Percentiles rank a stretch among this genome's conserved stretches.
Evolutionary conservation across 2,329 filamentous ascomycete species (phyloP).

Genomic region (Fusarium xyrophilum): DNA sequence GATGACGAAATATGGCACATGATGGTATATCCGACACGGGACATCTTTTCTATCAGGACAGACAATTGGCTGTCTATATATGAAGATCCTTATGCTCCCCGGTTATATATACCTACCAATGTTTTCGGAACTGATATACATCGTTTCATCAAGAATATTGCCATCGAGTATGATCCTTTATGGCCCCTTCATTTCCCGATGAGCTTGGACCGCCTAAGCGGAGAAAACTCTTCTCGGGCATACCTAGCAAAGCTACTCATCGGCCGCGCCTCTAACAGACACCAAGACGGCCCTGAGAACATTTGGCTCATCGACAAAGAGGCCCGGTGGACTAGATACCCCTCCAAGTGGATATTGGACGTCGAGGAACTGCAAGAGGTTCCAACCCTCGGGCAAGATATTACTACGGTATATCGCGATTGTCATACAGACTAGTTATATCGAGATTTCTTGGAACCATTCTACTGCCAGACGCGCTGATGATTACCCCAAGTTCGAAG

Average conservation of each 20-base stretch:
- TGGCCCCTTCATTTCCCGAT: not conserved
- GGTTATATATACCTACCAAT: not conserved
- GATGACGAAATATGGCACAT: not conserved
- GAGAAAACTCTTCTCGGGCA: not conserved
- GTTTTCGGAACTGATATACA: not conserved
- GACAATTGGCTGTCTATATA: not conserved
- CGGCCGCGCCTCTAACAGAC: not conserved
- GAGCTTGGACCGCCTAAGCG: fast-evolving
- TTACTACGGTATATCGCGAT: not conserved
- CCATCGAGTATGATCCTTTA: not conserved
- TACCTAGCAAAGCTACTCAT: not conserved
- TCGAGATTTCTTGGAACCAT: not conserved
- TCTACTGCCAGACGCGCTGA: too few species aligned
- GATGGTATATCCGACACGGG: not conserved
- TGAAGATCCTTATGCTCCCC: not conserved
- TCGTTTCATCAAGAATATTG: not conserved
- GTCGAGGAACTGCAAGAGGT: not conserved
- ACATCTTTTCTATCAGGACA: conserved; percentile 1
- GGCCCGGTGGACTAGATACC: not conserved
- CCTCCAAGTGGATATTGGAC: not conserved
- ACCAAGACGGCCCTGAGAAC: fast-evolving
- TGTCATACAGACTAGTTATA: conserved; percentile 2
- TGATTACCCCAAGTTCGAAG: not conserved
- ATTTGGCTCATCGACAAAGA: conserved; percentile 9
- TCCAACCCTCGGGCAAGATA: not conserved